Evolutionary conservation across 2,329 filamentous ascomycete genomes (phyloP).

Genomic region (Pseudopyricularia javanii): DNA sequence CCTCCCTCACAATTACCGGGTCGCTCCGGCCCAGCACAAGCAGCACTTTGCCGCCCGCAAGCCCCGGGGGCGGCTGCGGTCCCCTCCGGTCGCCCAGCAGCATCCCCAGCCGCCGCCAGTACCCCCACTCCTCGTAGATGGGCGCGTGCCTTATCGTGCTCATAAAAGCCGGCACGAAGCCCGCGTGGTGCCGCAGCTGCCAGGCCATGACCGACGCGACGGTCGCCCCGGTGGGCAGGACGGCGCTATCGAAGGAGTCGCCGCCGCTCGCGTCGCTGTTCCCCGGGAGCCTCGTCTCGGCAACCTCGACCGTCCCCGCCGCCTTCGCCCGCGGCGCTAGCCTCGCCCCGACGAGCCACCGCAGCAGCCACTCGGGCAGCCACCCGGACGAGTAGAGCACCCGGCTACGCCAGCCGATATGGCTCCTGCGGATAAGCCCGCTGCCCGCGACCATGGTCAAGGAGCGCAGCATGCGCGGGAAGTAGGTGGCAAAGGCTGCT

Average conservation of each 20-base stretch:
- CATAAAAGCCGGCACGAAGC: slow-evolving; percentile 60
- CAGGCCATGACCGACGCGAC: slow-evolving; percentile 53
- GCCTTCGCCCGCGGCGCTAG: slow-evolving; percentile 23
- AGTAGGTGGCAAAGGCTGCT: slow-evolving; percentile 56
- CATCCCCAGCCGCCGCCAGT: slow-evolving; percentile 46
- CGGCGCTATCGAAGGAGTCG: slow-evolving; percentile 28
- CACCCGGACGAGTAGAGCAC: slow-evolving; percentile 49
- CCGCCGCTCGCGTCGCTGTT: slow-evolving; percentile 25
- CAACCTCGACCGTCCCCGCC: neutral
- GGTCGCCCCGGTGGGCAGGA: slow-evolving; percentile 37
- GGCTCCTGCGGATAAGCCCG: slow-evolving; percentile 52
- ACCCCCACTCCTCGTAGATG: slow-evolving; percentile 48
- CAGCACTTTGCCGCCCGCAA: slow-evolving; percentile 39
- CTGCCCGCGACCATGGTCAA: slow-evolving; percentile 56
- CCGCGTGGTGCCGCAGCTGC: slow-evolving; percentile 55
- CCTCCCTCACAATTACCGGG: slow-evolving; percentile 51
- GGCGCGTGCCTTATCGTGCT: slow-evolving; percentile 59
- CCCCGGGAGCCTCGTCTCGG: slow-evolving; percentile 13
- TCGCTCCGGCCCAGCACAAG: slow-evolving; percentile 57
- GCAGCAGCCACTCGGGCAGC: slow-evolving; percentile 46
- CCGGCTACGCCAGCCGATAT: slow-evolving; percentile 47
- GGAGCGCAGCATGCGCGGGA: slow-evolving; percentile 50
- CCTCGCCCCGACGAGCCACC: slow-evolving; percentile 36
- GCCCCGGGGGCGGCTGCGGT: slow-evolving; percentile 12
- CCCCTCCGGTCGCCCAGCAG: slow-evolving; percentile 30